Evolutionary conservation across 306 rosid genomes (phyloP).

Genomic region (Fagus crenata): DNA sequence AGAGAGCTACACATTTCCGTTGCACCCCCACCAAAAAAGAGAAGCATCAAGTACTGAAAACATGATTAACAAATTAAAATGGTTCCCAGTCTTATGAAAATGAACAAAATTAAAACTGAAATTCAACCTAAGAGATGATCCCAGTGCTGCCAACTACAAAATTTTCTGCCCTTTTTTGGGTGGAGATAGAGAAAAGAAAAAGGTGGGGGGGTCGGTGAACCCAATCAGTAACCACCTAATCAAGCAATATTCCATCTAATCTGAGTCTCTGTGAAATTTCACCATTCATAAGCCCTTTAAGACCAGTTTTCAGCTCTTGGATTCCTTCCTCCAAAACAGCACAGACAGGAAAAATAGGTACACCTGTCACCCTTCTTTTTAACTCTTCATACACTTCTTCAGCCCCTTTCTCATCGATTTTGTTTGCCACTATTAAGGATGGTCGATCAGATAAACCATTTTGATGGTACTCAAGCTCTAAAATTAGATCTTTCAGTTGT

Average conservation of each 20-base stretch:
- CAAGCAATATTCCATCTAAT: conserved; percentile 55
- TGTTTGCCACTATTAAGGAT: conserved; percentile 80
- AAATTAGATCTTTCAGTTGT: conserved; percentile 66
- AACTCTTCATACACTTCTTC: conserved; percentile 60
- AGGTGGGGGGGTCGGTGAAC: not conserved
- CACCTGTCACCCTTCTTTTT: conserved; percentile 64
- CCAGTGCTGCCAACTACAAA: not conserved
- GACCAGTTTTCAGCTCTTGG: conserved; percentile 71
- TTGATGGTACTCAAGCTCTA: conserved; percentile 81
- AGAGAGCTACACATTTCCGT: not conserved
- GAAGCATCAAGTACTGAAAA: not conserved
- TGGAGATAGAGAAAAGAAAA: conserved; percentile 21
- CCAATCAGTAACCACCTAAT: conserved; percentile 33
- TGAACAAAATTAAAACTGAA: not conserved
- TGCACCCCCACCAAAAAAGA: not conserved
- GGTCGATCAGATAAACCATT: conserved; percentile 73
- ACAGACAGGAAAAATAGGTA: conserved; percentile 72
- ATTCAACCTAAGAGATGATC: not conserved
- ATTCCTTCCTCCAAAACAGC: conserved; percentile 89
- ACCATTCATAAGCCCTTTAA: conserved; percentile 71
- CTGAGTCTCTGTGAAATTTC: conserved; percentile 49
- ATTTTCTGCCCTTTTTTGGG: not conserved
- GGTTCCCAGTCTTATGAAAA: not conserved
- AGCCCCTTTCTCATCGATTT: conserved; percentile 87
- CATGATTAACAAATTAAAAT: not conserved